Base-by-base conservation (phyloP, 1,139 yeast genomes). In the Kazachstania sp. region DNA sequence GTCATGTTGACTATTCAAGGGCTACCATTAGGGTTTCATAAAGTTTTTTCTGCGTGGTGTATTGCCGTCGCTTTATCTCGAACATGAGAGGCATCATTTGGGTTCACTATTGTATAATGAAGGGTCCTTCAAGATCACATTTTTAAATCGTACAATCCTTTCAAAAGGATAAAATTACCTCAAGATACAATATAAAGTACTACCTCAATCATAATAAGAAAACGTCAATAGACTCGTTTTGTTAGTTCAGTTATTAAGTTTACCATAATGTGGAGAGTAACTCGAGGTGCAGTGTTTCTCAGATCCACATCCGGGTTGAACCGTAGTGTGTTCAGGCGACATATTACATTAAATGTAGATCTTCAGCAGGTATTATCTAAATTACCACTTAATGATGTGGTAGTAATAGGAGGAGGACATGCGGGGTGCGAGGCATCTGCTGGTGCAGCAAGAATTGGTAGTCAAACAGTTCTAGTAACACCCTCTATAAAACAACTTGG, bases 381-480 rank as follows among this genome's bases (percentile, higher is more conserved):
- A n/a, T 11, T 40, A 40, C 43, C 43, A 12, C 37, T 20, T 13
- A 19, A 16, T 47, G 90, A 92, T 1, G 96, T 90, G 0, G 75
- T 92, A 1, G 92, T 94, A 3, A 79, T 94, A 23, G 99, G 99
- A 3, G 99, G 95, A 11, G 99, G 99, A 0, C 99, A 94, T 69
- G 98, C 98, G 36, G 99, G 99, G 3, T 84, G 95, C 57, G 99
- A 94, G 66, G 98, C 99, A 0, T 94, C 96, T 2, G 76, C 97
- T 0, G 98, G 94, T 0, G 74, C 95, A 0, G 95, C 97, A 1
- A 72, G 98, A 52, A 65, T 86, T 0, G 97, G 97, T 0, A 75
- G 84, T 1, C 54, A 62, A 2, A 86, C 97, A 0, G 69, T 84
- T 1, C 71, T 94, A 30, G 73, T 94, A 2, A 92, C 98, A 0